A percentile compares a stretch with the other conserved stretches of the same genome.
Evolutionary conservation across 257 asterid species (phyloP).

Genomic region (Solanum raphanifolium): DNA sequence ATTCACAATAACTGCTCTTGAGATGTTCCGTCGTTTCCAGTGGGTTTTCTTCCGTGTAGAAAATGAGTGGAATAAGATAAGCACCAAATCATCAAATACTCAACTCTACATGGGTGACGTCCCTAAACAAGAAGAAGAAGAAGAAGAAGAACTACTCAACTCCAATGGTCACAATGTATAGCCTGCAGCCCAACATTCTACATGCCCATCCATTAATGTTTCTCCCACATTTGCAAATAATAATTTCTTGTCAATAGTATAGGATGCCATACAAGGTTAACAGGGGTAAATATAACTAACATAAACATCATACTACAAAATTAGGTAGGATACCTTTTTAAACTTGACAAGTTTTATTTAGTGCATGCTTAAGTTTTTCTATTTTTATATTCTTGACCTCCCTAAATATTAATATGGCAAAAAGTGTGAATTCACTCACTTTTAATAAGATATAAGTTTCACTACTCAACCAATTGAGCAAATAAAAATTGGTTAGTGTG

Average conservation of each 20-base stretch:
- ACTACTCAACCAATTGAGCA: too few relatives aligned
- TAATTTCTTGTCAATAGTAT: background rate
- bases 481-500: background rate
- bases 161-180: constrained; percentile 57
- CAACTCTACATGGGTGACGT: constrained; percentile 39
- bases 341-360: background rate
- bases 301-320: background rate
- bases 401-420: background rate
- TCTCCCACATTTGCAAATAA: constrained; percentile 1
- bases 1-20: constrained; percentile 61
- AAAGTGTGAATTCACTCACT: background rate
- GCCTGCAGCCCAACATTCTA: background rate
- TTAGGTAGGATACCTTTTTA: background rate
- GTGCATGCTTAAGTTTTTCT: too few relatives aligned
- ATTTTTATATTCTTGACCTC: background rate
- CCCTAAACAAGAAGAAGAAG: constrained; percentile 39
- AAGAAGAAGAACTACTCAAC: constrained; percentile 55
- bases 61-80: constrained; percentile 70
- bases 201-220: background rate
- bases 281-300: background rate
- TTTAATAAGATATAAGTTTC: background rate
- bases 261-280: background rate
- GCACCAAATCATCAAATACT: constrained; percentile 33
- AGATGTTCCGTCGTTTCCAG: constrained; percentile 82
- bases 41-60: constrained; percentile 94